Percentiles rank a stretch among this genome's conserved stretches.
Evolutionary conservation across 768 basidiomycete species (phyloP).

Genomic region (Termitomyces bulborhizus): DNA sequence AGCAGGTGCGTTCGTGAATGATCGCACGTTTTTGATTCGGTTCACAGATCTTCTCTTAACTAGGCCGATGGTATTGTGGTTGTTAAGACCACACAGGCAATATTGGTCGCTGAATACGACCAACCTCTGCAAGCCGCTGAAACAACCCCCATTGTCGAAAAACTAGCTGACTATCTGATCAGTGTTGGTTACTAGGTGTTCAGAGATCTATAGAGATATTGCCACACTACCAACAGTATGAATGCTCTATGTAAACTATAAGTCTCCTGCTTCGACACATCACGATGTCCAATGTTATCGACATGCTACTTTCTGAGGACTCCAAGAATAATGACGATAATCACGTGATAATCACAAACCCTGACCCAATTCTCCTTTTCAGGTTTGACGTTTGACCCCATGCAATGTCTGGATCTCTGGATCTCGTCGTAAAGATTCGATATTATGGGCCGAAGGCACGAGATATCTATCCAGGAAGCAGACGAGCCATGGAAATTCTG

Average conservation of each 20-base stretch:
- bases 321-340: neutral
- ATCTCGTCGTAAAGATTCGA: slow-evolving; percentile 25
- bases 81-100: slow-evolving; percentile 80
- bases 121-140: slow-evolving; percentile 63
- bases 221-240: slow-evolving; percentile 3
- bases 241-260: slow-evolving; percentile 14
- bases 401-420: slow-evolving; percentile 5
- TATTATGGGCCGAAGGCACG: slow-evolving; percentile 31
- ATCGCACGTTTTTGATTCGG: neutral
- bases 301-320: neutral
- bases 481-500: slow-evolving; percentile 21
- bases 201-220: neutral
- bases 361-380: neutral
- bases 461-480: slow-evolving; percentile 24
- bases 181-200: slow-evolving; percentile 41
- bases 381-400: neutral
- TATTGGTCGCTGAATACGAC: slow-evolving; percentile 73
- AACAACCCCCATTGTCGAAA: slow-evolving; percentile 57
- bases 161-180: slow-evolving; percentile 76
- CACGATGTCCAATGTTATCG: slow-evolving; percentile 1
- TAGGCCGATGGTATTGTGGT: slow-evolving; percentile 72
- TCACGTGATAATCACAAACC: slow-evolving; percentile 5
- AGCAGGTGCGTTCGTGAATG: slow-evolving; percentile 45
- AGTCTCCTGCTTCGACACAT: neutral
- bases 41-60: neutral